Base-by-base conservation (phyloP, 1,139 yeast genomes). In the Kodamaea anthophila region DNA sequence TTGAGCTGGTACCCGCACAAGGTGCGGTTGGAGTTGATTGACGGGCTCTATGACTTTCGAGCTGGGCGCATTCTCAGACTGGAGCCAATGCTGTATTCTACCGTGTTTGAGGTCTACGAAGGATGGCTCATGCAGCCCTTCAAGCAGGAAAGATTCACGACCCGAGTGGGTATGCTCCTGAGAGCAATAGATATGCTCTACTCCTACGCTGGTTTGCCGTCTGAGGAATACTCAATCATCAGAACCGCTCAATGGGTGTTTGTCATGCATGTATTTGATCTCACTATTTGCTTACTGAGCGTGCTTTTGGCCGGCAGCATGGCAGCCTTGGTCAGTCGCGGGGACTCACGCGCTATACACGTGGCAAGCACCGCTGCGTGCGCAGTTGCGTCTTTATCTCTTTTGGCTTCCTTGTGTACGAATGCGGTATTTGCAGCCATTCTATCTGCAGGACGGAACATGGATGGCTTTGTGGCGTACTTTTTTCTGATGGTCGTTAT, bases 11-110 rank as follows among this genome's bases (percentile, higher is more conserved):
- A 26, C 33, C 12, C 37, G 40, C 8, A 23, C 27, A 5, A 18
- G 24, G 5, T 51, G 2, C 21, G 33, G 9, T 26, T 53, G 5
- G 24, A 19, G 4, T 35, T 54, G 18, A 26, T 28, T 15, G 58
- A 53, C 29, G 49, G 47, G 2, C 31, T 42, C 6, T 44, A 35
- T 32, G 35, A 44, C 24, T 42, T 41, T 15, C 14, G 10, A 5
- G 3, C 12, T 7, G 14, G n/a, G n/a, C n/a, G n/a, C n/a, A n/a
- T n/a, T n/a, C n/a, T n/a, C n/a, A 16, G 9, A 9, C 8, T 16
- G 6, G 18, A 9, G 6, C 18, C 18, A 6, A 12, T 13, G 10
- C n/a, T 16, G 8, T 18, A 18, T 15, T 9, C 10, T 3, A 18
- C 27, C 7, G 13, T 9, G 5, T 13, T 23, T 4, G 26, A 23